phyloP scores from a whole-genome alignment of 148 eudicot genomes.

The Polygonum maritimum region DNA sequence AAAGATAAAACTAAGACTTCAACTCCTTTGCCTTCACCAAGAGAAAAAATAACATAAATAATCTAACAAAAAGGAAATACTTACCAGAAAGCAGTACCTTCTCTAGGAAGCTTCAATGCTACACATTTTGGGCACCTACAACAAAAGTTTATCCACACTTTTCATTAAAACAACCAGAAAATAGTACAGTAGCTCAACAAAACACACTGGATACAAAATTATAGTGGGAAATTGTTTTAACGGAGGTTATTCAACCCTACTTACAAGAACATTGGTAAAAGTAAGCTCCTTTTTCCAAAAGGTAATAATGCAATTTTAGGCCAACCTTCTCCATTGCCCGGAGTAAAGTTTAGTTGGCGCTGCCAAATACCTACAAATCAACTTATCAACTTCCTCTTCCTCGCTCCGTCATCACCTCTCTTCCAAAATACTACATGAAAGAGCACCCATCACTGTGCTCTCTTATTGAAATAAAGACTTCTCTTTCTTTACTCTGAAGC shows the following conservation, averaged over 20 bases:
- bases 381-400: background rate
- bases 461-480: too few relatives aligned
- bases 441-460: background rate
- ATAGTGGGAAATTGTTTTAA: background rate
- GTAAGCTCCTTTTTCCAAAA: background rate
- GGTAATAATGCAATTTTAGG: background rate
- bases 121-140: constrained; percentile 95
- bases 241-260: background rate
- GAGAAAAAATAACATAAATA: background rate
- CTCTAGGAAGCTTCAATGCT: constrained; percentile 79
- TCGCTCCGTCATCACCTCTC: background rate
- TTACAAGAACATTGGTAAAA: background rate
- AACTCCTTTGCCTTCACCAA: background rate
- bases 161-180: background rate
- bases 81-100: constrained; percentile 92
- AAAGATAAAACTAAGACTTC: background rate
- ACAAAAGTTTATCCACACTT: background rate
- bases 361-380: background rate
- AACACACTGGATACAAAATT: background rate
- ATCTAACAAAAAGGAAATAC: background rate
- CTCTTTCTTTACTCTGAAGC: background rate
- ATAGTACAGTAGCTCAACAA: background rate
- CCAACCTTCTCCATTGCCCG: background rate
- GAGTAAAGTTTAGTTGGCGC: background rate
- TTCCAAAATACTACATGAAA: background rate